Evolutionary conservation across 352 stramenopile genomes (phyloP), one percentile per base, ranked within the genome.

Genomic region (Pythium folliculosum): DNA sequence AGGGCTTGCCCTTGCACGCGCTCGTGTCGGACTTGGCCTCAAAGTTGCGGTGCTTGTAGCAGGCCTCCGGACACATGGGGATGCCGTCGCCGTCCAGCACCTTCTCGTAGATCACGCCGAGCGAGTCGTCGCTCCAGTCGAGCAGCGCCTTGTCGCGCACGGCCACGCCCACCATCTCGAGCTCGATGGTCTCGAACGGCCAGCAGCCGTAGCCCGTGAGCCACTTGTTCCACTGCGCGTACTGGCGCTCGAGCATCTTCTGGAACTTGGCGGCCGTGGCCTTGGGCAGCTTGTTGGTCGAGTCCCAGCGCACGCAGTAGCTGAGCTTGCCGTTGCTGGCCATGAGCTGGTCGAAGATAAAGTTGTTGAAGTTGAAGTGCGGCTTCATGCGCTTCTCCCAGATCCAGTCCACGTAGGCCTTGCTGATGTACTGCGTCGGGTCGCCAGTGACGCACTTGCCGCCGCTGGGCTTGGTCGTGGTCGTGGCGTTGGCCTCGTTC

Each of bases 231-330:
- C 74, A 81, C 17, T 68, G 64, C 44, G 67, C 70, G 65, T 68
- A 77, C 65, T 78, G 71, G 8, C 67, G 60, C 22, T 80, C 76
- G 22, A 82, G 72, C 72, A 85, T 81, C 25, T 67, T 60, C 54
- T 81, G 61, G 45, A 85, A 82, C 72, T 84, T 78, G 61, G 69
- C 71, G 13, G 77, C 77, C 16, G 70, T 66, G 3, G 62, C 52
- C 52, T 81, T 79, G 25, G 73, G 67, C 9, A 85, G 72, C 45
- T 71, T 75, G 43, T 84, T 69, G 14, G 72, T 84, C 50, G 72
- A 78, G 52, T 85, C 75, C 75, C 77, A 85, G 35, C 77, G 77
- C 17, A 85, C 48, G 60, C 77, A 85, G 75, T 82, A 82, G 48
- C 50, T 76, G 40, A 85, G 63, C 37, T 74, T 73, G 61, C 72